Evolutionary conservation across 805 yeast species (phyloP), one percentile per base, ranked within the genome.

Genomic region (Metschnikowia peoriensis): DNA sequence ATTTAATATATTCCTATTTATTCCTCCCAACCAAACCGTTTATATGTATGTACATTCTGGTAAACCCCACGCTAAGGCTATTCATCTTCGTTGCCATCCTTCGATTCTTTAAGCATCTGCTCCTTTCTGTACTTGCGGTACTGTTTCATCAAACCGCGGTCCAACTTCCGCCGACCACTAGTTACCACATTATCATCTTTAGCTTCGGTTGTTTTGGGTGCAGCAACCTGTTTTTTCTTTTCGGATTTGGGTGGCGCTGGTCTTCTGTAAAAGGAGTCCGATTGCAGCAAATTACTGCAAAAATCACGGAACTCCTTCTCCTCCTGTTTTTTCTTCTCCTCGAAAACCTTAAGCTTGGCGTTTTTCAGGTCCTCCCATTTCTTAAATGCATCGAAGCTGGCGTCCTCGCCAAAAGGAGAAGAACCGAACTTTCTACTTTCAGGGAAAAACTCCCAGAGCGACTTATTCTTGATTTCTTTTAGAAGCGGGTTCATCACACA

Each of bases 401-500:
- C 53, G 7, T 53, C 60, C 22, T 56, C 53, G 28, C 70, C 75
- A 49, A 66, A 72, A 1, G 77, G 77, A 8, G 72, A 71, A 4
- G 58, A 55, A 8, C 72, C 75, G 58, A 67, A 73, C 32, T 65
- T 51, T 51, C 66, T 65, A 22, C 65, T 70, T 39, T 63, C 64
- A 3, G 78, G 78, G 27, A 70, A 61, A 41, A 71, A 45, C 16
- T 70, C 64, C 78, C 78, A 73, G 38, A 75, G 65, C 50, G 67
- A 71, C 34, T 69, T 74, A 53, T 75, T 76, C 49, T 69, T 71
- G 16, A 75, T 65, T 44, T 67, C 69, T 29, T 67, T 64, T 47
- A 73, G 61, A 27, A 62, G 62, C 1, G 71, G 70, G 51, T 72
- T 73, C 47, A 70, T 55, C 37, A 67, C 68, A 37, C 72, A 63